Conservation (phyloP, 805 yeast species). For the Ogataea pignaliae region DNA sequence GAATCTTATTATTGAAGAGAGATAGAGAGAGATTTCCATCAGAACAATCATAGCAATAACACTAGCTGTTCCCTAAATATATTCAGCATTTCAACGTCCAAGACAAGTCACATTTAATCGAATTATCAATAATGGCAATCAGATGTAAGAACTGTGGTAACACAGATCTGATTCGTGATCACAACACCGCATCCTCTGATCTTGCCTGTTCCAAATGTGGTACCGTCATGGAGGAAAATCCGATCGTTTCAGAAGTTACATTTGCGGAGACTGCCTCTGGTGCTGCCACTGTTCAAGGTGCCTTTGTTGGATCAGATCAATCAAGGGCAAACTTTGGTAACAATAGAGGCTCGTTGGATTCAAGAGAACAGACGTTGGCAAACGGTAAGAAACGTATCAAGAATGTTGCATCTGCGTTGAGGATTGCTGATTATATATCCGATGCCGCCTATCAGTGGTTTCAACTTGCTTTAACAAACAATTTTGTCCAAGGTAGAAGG, state of each 20-base stretch:
- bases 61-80: too few relatives aligned
- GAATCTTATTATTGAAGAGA: too few relatives aligned
- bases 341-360: slow-evolving; percentile 70
- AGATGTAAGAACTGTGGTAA: slow-evolving; percentile 44
- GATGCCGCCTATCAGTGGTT: slow-evolving; percentile 91
- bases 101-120: too few relatives aligned
- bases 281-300: slow-evolving; percentile 94
- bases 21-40: too few relatives aligned
- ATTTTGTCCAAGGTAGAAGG: slow-evolving; percentile 95
- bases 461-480: slow-evolving; percentile 75
- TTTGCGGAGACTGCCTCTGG: slow-evolving; percentile 91
- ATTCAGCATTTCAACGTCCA: too few relatives aligned
- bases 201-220: slow-evolving; percentile 82
- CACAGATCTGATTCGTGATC: slow-evolving; percentile 48
- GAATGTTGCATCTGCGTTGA: slow-evolving; percentile 73
- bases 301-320: slow-evolving; percentile 87
- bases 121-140: not conserved
- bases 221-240: slow-evolving; percentile 82
- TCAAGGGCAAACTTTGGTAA: slow-evolving; percentile 67
- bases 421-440: slow-evolving; percentile 77
- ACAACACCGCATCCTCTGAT: slow-evolving; percentile 63
- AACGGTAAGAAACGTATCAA: slow-evolving; percentile 78
- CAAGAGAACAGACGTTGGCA: slow-evolving; percentile 82
- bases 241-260: slow-evolving; percentile 92
- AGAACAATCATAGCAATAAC: too few relatives aligned